phyloP scores from a whole-genome alignment of 2,329 filamentous ascomycete species.

The Harringtonia lauricola region DNA sequence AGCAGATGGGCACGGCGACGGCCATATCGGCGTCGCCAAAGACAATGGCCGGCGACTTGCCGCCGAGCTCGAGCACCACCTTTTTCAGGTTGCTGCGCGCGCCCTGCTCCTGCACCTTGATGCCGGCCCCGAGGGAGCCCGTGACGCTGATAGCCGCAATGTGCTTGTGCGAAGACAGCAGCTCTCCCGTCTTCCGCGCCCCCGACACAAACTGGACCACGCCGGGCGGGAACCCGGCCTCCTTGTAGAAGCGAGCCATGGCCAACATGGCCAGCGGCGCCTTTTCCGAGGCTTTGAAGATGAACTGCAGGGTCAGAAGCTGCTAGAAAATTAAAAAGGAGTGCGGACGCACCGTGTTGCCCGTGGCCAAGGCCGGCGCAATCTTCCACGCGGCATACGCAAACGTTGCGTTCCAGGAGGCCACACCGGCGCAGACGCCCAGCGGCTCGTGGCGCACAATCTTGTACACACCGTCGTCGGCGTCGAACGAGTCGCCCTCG shows the following conservation, averaged over 20 bases:
- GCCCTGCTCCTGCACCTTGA: conserved; percentile 51
- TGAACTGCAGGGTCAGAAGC: conserved; percentile 14
- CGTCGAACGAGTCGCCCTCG: conserved; percentile 23
- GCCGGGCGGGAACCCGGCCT: conserved; percentile 30
- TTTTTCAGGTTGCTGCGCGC: conserved; percentile 51
- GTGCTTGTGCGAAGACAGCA: conserved; percentile 6
- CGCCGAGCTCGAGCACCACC: conserved; percentile 59
- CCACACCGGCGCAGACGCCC: conserved; percentile 18
- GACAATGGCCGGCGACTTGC: conserved; percentile 52
- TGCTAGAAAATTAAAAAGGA: too few relatives aligned
- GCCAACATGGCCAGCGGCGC: conserved; percentile 23
- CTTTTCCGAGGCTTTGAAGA: conserved; percentile 31
- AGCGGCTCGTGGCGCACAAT: conserved; percentile 23
- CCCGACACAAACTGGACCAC: conserved; percentile 29
- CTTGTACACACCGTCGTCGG: conserved; percentile 32
- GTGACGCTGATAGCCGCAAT: conserved; percentile 58
- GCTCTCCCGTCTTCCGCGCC: conserved; percentile 17
- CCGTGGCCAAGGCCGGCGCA: conserved; percentile 26
- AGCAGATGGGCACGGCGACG: conserved; percentile 33
- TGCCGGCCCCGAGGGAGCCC: conserved; percentile 52
- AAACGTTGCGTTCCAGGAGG: conserved; percentile 26
- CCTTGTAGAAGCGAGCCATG: conserved; percentile 22
- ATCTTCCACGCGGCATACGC: conserved; percentile 23
- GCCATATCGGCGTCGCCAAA: conserved; percentile 52
- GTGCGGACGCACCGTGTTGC: conserved; percentile 18